Percentiles rank a stretch among this genome's conserved stretches.
Evolutionary conservation across 371 early-diverging fungal species (phyloP).

Genomic region (Mucor saturninus): DNA sequence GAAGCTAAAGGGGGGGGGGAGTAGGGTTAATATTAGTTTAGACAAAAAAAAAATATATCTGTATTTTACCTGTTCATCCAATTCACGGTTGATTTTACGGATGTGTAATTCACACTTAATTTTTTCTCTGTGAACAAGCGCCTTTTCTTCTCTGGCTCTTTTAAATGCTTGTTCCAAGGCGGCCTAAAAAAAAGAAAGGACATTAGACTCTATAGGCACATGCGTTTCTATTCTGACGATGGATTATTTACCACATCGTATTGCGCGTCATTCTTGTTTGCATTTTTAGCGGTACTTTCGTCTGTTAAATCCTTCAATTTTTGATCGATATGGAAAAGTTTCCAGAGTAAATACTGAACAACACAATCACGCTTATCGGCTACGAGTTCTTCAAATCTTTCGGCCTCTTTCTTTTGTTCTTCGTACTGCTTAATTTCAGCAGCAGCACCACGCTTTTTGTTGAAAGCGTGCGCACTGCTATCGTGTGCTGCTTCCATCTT

Average conservation of each 20-base stretch:
- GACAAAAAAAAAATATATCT: background rate
- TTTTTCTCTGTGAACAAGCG: slow-evolving; percentile 76
- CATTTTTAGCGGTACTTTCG: slow-evolving; percentile 34
- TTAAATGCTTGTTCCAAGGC: slow-evolving; percentile 60
- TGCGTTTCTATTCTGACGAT: background rate
- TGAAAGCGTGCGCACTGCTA: slow-evolving; percentile 85
- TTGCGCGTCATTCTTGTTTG: slow-evolving; percentile 42
- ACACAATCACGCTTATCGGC: slow-evolving; percentile 62
- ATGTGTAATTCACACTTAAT: slow-evolving; percentile 73
- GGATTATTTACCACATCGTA: slow-evolving; percentile 23
- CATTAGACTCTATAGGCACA: background rate
- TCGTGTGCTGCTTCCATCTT: slow-evolving; percentile 89
- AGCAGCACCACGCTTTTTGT: slow-evolving; percentile 84
- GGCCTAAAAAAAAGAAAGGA: background rate
- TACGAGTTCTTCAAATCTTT: slow-evolving; percentile 75
- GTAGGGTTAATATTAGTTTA: too few relatives aligned
- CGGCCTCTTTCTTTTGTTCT: slow-evolving; percentile 91
- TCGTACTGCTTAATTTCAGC: slow-evolving; percentile 90
- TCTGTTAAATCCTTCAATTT: slow-evolving; percentile 60
- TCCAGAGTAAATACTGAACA: slow-evolving; percentile 82
- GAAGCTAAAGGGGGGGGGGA: slow-evolving; percentile 35
- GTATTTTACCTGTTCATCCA: slow-evolving; percentile 60
- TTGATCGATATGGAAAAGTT: slow-evolving; percentile 83
- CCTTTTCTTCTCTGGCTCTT: slow-evolving; percentile 72
- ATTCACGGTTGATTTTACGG: slow-evolving; percentile 65